A percentile compares a stretch with the other conserved stretches of the same genome.
Evolutionary conservation across 768 basidiomycete genomes (phyloP).

Genomic region (Basidioascus undulatus): DNA sequence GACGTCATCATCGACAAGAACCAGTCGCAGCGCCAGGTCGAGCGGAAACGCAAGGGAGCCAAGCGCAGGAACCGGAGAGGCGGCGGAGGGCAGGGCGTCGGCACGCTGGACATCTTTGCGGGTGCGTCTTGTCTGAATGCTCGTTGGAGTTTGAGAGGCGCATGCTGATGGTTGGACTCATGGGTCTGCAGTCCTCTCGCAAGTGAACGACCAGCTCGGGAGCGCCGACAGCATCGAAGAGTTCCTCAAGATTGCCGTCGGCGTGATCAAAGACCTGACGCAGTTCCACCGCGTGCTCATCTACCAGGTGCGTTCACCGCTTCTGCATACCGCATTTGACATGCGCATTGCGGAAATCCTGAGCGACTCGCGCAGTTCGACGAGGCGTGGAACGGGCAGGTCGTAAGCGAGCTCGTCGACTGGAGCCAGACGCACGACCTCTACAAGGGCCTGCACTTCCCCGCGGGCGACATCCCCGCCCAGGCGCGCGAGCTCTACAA

Average conservation of each 20-base stretch:
- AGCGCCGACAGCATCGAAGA: slow-evolving; percentile 36
- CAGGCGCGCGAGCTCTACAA: slow-evolving; percentile 44
- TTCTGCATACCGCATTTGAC: background rate
- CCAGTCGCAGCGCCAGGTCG: too few species aligned
- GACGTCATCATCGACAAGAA: too few species aligned
- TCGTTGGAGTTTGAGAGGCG: too few species aligned
- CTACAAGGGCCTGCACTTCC: slow-evolving; percentile 47
- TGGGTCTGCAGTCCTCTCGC: slow-evolving; percentile 48
- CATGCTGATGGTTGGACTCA: too few species aligned
- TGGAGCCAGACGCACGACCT: slow-evolving; percentile 49
- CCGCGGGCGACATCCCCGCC: slow-evolving; percentile 27
- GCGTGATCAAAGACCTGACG: slow-evolving; percentile 49
- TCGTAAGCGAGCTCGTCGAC: slow-evolving; percentile 56
- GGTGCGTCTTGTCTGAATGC: too few species aligned
- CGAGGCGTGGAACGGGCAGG: slow-evolving; percentile 15
- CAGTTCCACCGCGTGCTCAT: slow-evolving; percentile 60
- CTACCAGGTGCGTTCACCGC: slow-evolving; percentile 28
- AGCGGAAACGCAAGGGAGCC: too few species aligned
- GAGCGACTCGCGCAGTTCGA: slow-evolving; percentile 9
- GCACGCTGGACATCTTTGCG: slow-evolving; percentile 57
- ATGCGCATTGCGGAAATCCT: background rate
- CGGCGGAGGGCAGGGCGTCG: too few species aligned
- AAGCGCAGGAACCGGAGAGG: slow-evolving; percentile 5
- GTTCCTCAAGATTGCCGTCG: slow-evolving; percentile 49
- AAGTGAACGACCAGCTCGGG: slow-evolving; percentile 58